Base-by-base conservation (phyloP, 108 stramenopile species). In the Discostella pseudostelligera region DNA sequence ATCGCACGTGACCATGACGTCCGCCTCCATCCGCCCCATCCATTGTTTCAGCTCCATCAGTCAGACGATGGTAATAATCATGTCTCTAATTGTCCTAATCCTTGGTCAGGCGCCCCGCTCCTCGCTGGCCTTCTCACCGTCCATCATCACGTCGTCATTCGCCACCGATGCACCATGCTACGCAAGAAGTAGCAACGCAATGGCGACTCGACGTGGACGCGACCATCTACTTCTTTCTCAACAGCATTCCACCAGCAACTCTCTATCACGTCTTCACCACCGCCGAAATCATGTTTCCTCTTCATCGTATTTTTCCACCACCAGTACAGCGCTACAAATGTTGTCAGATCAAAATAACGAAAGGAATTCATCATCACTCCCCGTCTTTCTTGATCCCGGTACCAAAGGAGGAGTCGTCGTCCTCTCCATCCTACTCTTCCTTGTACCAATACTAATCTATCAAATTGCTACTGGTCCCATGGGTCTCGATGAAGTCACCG, bases 341-440 rank as follows among this genome's bases (percentile, higher is more conserved):
- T 10, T 26, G 50, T 14, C 50, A 14, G n/a, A n/a, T n/a, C n/a
- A n/a, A n/a, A 26, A 24, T 14, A 26, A 51, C 10, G 50, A 51
- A 25, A 51, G 26, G 0, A 26, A 24, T 3, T 0, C 26, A 25
- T 50, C 49, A 10, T 54, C 53, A 28, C 82, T 92, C 21, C 92
- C 92, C 8, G 87, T 87, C 60, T 86, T 85, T 64, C 75, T 93
- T 25, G 92, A 93, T 76, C 87, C 87, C 11, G 88, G 88, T 25
- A 93, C 92, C 26, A 86, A 88, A 59, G 92, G 92, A 16, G 89
- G 92, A 13, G 92, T 87, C 40, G 77, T 93, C 35, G 80, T 93
- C 58, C 70, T 88, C 61, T 78, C 80, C 67, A 17, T 93, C 22
- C 55, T 90, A 9, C 71, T 90, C n/a, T 90, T 93, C 59, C 47